These are phyloP conservation scores for Mycena chlorophos DNA, from an alignment of 768 basidiomycete species.

Conservation along the genomic window DNA sequence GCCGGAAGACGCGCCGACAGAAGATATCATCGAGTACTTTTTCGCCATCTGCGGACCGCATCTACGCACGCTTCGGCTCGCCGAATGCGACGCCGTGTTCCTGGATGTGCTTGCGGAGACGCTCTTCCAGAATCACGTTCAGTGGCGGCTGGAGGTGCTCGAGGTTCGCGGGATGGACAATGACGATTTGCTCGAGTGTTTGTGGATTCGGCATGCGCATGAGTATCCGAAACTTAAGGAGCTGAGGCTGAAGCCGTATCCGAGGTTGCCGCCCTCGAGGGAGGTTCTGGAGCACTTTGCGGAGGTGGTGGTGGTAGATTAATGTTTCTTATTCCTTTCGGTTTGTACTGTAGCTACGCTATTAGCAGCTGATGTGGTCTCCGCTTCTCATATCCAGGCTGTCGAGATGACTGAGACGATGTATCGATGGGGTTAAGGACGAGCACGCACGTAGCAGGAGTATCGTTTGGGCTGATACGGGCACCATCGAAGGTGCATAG, in stretches of 20 bases:
- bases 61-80: not conserved
- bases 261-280: not conserved
- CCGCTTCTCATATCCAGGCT: too few relatives aligned
- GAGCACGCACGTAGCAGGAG: too few relatives aligned
- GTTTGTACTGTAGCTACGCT: too few relatives aligned
- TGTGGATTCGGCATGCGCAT: slow-evolving; percentile 1
- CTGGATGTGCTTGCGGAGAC: slow-evolving; percentile 1
- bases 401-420: too few relatives aligned
- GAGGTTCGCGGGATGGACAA: not conserved
- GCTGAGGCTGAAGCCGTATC: not conserved
- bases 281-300: slow-evolving; percentile 6
- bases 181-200: not conserved
- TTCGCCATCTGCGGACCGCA: not conserved
- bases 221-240: slow-evolving; percentile 2
- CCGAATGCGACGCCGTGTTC: not conserved
- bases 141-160: not conserved
- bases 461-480: too few relatives aligned
- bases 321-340: too few relatives aligned
- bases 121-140: not conserved
- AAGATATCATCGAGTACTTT: not conserved
- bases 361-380: too few relatives aligned
- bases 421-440: too few relatives aligned
- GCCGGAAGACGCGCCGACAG: not conserved
- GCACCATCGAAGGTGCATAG: too few relatives aligned
- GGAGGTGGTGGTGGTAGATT: too few relatives aligned